Conservation (phyloP, 1,139 yeast genomes). For the Pichia sp. region DNA sequence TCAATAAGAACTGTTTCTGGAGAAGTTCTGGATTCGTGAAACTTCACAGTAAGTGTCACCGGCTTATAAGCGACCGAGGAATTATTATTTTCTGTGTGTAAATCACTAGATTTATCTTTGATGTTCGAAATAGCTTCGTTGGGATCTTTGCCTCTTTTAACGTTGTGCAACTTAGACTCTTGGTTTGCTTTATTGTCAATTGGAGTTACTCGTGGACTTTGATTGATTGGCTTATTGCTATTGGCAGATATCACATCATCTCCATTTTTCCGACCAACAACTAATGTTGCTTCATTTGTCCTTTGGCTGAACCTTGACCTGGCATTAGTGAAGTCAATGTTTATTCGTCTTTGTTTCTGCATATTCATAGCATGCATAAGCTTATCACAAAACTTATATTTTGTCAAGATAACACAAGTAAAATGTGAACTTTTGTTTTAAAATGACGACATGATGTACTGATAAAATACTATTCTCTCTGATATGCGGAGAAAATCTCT, state of each 20-base stretch:
- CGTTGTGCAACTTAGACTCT: background rate
- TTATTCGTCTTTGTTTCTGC: conserved; percentile 17
- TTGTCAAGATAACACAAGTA: background rate
- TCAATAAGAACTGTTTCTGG: conserved; percentile 62
- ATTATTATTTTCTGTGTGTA: background rate
- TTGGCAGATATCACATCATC: background rate
- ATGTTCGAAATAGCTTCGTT: background rate
- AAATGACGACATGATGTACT: background rate
- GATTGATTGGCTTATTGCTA: background rate
- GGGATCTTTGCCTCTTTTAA: background rate
- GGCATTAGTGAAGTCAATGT: conserved; percentile 27
- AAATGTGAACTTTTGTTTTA: background rate
- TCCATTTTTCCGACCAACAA: conserved; percentile 26
- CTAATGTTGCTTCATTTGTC: conserved; percentile 31
- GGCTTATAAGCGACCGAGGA: conserved; percentile 29
- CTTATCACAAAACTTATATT: background rate
- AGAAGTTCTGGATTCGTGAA: conserved; percentile 66
- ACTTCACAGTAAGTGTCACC: conserved; percentile 55
- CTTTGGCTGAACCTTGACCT: conserved; percentile 29
- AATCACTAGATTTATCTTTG: background rate
- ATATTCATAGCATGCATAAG: background rate
- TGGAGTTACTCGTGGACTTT: background rate
- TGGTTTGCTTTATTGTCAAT: background rate
- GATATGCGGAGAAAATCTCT: background rate
- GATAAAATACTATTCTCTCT: background rate